Conservation (phyloP, 306 rosid species). For the Canavalia ensiformis region DNA sequence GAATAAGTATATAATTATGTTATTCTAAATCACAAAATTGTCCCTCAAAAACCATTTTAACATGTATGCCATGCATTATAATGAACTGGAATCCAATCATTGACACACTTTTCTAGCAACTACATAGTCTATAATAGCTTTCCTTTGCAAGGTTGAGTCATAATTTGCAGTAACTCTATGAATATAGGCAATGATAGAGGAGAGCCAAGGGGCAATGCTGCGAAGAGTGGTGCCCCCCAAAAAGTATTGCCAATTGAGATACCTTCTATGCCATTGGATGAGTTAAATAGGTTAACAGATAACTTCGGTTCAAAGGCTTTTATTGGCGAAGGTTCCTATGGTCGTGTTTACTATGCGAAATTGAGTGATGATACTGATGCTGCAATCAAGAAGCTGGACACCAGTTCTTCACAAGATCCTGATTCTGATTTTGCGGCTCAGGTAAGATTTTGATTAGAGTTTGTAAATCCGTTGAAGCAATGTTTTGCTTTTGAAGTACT, state of each 20-base stretch:
- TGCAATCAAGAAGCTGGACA: conserved; percentile 90
- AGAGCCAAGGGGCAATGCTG: conserved; percentile 75
- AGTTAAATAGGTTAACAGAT: conserved; percentile 76
- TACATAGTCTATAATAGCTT: neutral
- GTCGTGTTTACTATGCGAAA: conserved; percentile 81
- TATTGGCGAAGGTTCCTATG: conserved; percentile 98
- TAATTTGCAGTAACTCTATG: conserved; percentile 3
- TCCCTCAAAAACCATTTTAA: neutral
- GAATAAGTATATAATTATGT: neutral
- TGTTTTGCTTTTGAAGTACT: conserved; percentile 4
- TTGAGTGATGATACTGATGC: conserved; percentile 68
- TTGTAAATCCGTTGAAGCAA: conserved; percentile 23
- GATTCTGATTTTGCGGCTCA: conserved; percentile 79
- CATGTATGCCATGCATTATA: neutral
- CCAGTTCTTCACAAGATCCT: conserved; percentile 76
- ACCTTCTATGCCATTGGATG: conserved; percentile 74
- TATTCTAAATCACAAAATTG: neutral
- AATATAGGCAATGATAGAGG: conserved; percentile 78
- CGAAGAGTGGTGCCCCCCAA: conserved; percentile 75
- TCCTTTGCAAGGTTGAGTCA: conserved; percentile 23
- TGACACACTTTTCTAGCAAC: neutral
- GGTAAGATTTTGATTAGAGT: conserved; percentile 51
- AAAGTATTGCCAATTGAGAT: conserved; percentile 82
- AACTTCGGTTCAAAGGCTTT: conserved; percentile 82
- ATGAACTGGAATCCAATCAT: neutral